These are phyloP conservation scores for Teratosphaeria pseudoeucalypti DNA, from an alignment of 2,329 filamentous ascomycete genomes.

Conservation along the genomic window DNA sequence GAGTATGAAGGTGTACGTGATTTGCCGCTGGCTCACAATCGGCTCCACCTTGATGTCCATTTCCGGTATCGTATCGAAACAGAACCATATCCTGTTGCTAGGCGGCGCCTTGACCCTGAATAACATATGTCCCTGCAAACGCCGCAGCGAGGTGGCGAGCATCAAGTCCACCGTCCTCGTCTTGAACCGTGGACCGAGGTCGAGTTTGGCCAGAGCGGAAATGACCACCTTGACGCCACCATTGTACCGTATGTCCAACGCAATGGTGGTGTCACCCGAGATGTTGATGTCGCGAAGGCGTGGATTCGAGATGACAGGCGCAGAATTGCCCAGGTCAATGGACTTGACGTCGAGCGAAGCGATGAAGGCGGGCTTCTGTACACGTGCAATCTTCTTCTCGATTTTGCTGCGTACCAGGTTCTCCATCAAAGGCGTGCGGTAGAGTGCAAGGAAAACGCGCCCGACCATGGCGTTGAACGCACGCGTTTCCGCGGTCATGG, in stretches of 20 bases:
- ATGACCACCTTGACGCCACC: slow-evolving; percentile 86
- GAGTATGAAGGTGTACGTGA: slow-evolving; percentile 86
- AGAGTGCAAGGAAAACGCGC: slow-evolving; percentile 75
- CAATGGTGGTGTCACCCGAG: slow-evolving; percentile 78
- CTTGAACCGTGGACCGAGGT: slow-evolving; percentile 81
- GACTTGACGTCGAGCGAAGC: slow-evolving; percentile 71
- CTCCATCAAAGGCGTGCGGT: slow-evolving; percentile 74
- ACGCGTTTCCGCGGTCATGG: slow-evolving; percentile 73
- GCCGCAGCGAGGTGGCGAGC: slow-evolving; percentile 74
- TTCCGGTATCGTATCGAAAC: slow-evolving; percentile 87
- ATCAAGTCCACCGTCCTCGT: slow-evolving; percentile 80
- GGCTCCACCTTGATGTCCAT: slow-evolving; percentile 92
- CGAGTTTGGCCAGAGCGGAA: slow-evolving; percentile 83
- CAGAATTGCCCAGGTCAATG: slow-evolving; percentile 76
- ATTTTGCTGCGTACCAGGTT: slow-evolving; percentile 73
- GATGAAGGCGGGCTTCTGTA: slow-evolving; percentile 84
- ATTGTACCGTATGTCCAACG: slow-evolving; percentile 78
- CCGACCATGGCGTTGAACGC: slow-evolving; percentile 92
- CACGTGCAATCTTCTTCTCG: slow-evolving; percentile 89
- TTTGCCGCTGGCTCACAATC: slow-evolving; percentile 87
- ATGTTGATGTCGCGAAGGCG: slow-evolving; percentile 80
- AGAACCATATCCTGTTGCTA: slow-evolving; percentile 92
- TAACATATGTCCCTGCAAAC: slow-evolving; percentile 72
- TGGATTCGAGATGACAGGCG: slow-evolving; percentile 81
- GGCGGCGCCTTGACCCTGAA: slow-evolving; percentile 89